These are phyloP conservation scores for Geotrichum klebahnii DNA, from an alignment of 1,139 yeast species.

Conservation along the genomic window DNA sequence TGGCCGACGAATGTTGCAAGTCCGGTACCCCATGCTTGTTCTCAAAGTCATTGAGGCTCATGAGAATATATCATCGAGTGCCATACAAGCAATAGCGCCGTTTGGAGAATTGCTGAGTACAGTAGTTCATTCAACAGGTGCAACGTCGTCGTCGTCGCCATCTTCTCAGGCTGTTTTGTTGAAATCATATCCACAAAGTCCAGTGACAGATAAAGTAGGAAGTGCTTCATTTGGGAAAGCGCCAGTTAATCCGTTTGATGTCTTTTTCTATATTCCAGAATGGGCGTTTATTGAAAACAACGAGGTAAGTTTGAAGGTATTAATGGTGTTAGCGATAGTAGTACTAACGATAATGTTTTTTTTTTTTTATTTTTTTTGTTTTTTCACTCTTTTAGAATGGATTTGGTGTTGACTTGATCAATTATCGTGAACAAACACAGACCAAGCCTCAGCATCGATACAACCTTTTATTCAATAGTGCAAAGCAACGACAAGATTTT, in stretches of 20 bases:
- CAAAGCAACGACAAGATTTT: slow-evolving; percentile 11
- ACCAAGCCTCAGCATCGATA: too few relatives aligned
- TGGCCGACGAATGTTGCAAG: slow-evolving; percentile 5
- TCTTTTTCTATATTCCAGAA: slow-evolving; percentile 4
- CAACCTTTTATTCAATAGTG: background rate
- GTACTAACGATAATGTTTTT: background rate
- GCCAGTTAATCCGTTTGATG: background rate
- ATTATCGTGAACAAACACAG: background rate
- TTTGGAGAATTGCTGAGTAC: background rate
- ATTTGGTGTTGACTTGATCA: background rate
- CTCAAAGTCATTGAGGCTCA: slow-evolving; percentile 8
- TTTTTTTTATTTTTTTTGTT: background rate
- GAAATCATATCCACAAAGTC: background rate
- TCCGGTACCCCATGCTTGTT: slow-evolving; percentile 8
- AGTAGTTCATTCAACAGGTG: background rate
- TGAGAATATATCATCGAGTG: background rate
- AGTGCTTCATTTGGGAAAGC: background rate
- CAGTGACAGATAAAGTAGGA: background rate
- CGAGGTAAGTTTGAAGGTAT: background rate
- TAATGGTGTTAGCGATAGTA: background rate
- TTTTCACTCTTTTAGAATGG: background rate
- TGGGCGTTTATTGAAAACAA: slow-evolving; percentile 9
- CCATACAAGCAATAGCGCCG: background rate
- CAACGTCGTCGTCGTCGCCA: background rate
- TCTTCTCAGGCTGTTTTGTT: background rate